A percentile compares a stretch with the other conserved stretches of the same genome.
Evolutionary conservation across 1,284 basidiomycete species (phyloP).

Genomic region (Somion occarium): DNA sequence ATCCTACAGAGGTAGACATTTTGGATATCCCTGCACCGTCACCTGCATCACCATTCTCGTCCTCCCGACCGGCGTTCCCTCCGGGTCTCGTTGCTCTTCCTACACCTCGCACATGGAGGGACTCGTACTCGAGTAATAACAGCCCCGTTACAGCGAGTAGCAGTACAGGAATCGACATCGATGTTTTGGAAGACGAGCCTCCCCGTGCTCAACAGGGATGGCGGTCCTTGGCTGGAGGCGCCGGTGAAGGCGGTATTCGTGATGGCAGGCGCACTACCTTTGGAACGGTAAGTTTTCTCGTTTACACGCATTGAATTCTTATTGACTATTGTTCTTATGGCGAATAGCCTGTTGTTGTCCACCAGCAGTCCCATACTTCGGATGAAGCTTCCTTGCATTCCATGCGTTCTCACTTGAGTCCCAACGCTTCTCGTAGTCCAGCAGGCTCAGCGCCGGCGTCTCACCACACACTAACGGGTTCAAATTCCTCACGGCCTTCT

Average conservation of each 20-base stretch:
- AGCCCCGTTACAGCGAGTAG: conserved; percentile 18
- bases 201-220: conserved; percentile 52
- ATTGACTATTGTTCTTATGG: conserved; percentile 5
- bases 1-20: conserved; percentile 35
- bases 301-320: conserved; percentile 1
- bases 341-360: conserved; percentile 35
- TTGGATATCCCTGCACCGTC: conserved; percentile 58
- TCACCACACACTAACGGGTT: conserved; percentile 35
- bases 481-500: conserved; percentile 45
- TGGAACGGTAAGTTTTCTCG: conserved; percentile 42
- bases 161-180: conserved; percentile 39
- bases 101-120: conserved; percentile 37
- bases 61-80: conserved; percentile 35
- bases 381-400: conserved; percentile 61
- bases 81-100: conserved; percentile 43
- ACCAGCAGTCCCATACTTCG: conserved; percentile 39
- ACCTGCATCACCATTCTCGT: conserved; percentile 44
- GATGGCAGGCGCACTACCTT: conserved; percentile 50
- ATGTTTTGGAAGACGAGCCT: conserved; percentile 61
- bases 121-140: conserved; percentile 26
- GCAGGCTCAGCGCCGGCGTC: conserved; percentile 50
- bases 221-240: conserved; percentile 43
- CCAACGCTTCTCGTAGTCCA: conserved; percentile 36
- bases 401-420: conserved; percentile 47
- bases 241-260: conserved; percentile 19